Base-by-base conservation (phyloP, 106 monocot species). In the Ottelia alismoides region DNA sequence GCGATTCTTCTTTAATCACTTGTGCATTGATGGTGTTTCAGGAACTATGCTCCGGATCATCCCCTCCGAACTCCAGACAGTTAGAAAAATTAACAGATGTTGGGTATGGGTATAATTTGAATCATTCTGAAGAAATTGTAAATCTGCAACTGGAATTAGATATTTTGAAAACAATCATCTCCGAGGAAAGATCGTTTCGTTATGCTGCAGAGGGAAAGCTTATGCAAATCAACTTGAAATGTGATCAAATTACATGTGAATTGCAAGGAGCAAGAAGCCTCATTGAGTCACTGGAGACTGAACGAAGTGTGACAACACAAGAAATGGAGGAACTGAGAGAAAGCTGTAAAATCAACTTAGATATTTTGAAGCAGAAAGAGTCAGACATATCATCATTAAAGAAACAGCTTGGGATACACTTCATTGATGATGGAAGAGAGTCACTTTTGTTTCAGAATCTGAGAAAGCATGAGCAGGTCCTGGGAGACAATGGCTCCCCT, bases 71-170 rank as follows among this genome's bases (percentile, higher is more conserved):
- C 5, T 20, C 44, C 31, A 50, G 24, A 14, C 7, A 51, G n/a
- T 18, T 22, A 14, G 44, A 35, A 20, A 56, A 64, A 71, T 28
- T 49, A 29, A 23, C 45, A 0, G 63, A 53, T 35, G 0, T 19
- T 45, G 40, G 22, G 16, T n/a, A n/a, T n/a, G 12, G 48, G 40
- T 45, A 22, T 3, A 31, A 30, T 6, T 52, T 45, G 27, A 62
- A 67, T 23, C 53, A 67, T 62, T 46, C 58, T 50, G 84, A 84
- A 28, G 60, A 94, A 47, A 53, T 84, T 31, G 27, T 85, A 24
- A 76, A 78, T 54, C 64, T 88, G 48, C 78, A 96, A 59, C 60
- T 88, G 55, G 88, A 96, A 65, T 51, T 96, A 59, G 94, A 88
- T 65, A 85, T 88, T 69, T 61, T 83, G 22, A 96, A 82, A 51